These are phyloP conservation scores for Pythium guiyangense DNA, from an alignment of 352 stramenopile genomes.

Conservation along the genomic window DNA sequence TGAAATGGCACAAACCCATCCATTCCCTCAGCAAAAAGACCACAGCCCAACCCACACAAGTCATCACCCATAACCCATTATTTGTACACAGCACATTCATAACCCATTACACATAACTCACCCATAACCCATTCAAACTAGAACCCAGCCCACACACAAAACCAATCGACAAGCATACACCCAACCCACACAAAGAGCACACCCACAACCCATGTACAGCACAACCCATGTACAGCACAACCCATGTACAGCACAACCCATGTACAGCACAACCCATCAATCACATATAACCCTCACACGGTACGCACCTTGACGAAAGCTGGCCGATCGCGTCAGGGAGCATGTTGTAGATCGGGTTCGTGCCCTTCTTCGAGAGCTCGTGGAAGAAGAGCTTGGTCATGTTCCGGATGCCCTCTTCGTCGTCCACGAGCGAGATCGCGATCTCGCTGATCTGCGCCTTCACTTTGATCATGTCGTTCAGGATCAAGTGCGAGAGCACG, in stretches of 20 bases:
- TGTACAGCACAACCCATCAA: no score
- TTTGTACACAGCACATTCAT: background rate
- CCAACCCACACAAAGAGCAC: no score
- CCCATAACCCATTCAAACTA: no score
- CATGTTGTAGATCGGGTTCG: conserved; percentile 99
- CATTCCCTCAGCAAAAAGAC: background rate
- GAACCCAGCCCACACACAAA: no score
- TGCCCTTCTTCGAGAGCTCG: conserved; percentile 94
- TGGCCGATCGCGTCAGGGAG: conserved; percentile 96
- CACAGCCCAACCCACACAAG: background rate
- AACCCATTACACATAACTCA: background rate
- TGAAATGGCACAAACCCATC: no score
- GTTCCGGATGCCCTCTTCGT: conserved; percentile 90
- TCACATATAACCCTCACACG: no score
- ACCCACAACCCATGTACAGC: no score
- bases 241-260: no score
- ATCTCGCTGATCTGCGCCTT: conserved; percentile 95
- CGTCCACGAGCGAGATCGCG: conserved; percentile 93
- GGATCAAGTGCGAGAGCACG: conserved; percentile 97
- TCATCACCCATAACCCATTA: background rate
- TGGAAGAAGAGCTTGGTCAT: conserved; percentile 96
- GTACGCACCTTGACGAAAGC: conserved; percentile 73
- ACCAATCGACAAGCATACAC: no score
- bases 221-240: no score
- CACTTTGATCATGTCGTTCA: conserved; percentile 99